Conservation (phyloP, 2,329 filamentous ascomycete genomes). For the Raffaelea arxii region DNA sequence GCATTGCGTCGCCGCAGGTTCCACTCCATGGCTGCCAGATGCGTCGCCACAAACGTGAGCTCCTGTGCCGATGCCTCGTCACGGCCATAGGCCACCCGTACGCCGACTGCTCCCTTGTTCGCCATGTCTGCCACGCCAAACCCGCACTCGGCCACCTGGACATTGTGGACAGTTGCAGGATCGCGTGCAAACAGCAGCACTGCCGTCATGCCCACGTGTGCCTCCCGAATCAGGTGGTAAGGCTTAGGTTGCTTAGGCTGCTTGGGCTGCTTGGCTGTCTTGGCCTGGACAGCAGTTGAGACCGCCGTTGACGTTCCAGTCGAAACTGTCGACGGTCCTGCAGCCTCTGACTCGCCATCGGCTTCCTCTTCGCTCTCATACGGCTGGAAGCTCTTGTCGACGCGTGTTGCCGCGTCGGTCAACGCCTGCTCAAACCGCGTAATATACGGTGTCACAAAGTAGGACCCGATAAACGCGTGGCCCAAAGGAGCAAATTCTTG, state of each 20-base stretch:
- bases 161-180: constrained; percentile 46
- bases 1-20: constrained; percentile 65
- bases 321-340: neutral
- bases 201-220: constrained; percentile 81
- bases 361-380: neutral
- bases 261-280: neutral
- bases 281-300: neutral
- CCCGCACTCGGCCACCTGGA: constrained; percentile 75
- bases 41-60: constrained; percentile 78
- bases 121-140: constrained; percentile 84
- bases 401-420: constrained; percentile 51
- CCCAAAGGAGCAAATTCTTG: constrained; percentile 85
- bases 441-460: constrained; percentile 69
- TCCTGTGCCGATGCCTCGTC: constrained; percentile 28
- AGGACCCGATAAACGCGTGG: constrained; percentile 76
- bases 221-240: constrained; percentile 61
- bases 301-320: neutral
- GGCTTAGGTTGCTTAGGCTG: too few species aligned
- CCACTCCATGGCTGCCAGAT: constrained; percentile 82
- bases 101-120: constrained; percentile 86
- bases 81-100: constrained; percentile 55
- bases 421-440: constrained; percentile 61
- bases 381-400: constrained; percentile 5
- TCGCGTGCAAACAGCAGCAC: constrained; percentile 75
- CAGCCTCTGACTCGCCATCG: constrained; percentile 3